A percentile compares a stretch with the other conserved stretches of the same genome.
phyloP scores from a whole-genome alignment of 2,329 filamentous ascomycete genomes.

The Monilinia laxa region DNA sequence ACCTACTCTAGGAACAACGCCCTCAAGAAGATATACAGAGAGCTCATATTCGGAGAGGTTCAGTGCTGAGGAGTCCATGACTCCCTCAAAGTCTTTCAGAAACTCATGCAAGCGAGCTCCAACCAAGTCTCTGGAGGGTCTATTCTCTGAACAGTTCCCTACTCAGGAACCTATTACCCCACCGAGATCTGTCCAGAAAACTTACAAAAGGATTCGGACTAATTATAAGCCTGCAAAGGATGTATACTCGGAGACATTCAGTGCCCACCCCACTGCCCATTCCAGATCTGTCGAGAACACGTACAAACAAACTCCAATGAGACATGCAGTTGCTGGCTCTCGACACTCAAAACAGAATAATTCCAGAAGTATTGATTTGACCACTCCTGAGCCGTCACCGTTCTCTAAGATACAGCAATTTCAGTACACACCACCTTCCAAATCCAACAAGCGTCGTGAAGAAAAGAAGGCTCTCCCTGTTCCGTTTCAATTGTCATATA shows the following conservation, averaged over 20 bases:
- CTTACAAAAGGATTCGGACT: too few relatives aligned
- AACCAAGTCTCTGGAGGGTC: not conserved
- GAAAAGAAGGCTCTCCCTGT: not conserved
- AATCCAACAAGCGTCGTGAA: not conserved
- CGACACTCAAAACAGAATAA: not conserved
- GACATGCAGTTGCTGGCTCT: not conserved
- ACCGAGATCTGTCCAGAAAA: not conserved
- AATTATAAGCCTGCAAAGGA: too few relatives aligned
- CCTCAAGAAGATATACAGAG: not conserved
- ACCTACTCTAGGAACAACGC: slow-evolving; percentile 2
- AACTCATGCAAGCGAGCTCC: not conserved
- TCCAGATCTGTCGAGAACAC: not conserved
- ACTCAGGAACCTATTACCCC: not conserved
- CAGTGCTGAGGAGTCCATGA: not conserved
- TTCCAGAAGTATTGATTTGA: slow-evolving; percentile 14
- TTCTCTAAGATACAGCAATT: not conserved
- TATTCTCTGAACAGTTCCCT: not conserved
- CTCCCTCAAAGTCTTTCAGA: not conserved
- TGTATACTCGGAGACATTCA: too few relatives aligned
- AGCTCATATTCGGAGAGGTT: not conserved
- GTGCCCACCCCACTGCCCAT: too few relatives aligned
- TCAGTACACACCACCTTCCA: slow-evolving; percentile 11
- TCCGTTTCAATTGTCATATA: not conserved
- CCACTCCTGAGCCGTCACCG: slow-evolving; percentile 9
- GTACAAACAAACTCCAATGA: not conserved